These are phyloP conservation scores for Tricholoma flavovirens DNA, from an alignment of 768 basidiomycete genomes.

Conservation along the genomic window DNA sequence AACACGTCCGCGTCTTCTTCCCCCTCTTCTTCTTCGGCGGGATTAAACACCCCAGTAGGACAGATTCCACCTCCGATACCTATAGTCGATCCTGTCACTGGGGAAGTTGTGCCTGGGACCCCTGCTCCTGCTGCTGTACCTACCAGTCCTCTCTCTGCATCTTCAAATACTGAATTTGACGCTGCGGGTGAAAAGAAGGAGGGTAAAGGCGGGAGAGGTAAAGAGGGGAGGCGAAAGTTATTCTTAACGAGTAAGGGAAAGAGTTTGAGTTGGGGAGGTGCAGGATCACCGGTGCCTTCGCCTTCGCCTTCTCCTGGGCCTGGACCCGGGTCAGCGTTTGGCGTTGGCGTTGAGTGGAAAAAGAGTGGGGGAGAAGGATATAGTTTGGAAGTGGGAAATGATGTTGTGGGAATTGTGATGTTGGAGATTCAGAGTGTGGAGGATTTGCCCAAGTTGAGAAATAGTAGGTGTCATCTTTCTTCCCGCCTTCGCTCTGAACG, in stretches of 20 bases:
- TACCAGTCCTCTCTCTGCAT: background rate
- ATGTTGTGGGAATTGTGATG: constrained; percentile 93
- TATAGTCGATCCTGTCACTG: constrained; percentile 2
- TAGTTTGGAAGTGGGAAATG: constrained; percentile 66
- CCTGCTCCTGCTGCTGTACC: constrained; percentile 5
- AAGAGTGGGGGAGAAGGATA: constrained; percentile 22
- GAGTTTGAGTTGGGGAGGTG: background rate
- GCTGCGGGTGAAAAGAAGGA: constrained; percentile 6
- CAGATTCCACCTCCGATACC: background rate
- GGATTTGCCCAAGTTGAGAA: constrained; percentile 81
- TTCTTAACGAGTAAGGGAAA: background rate
- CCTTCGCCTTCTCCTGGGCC: background rate
- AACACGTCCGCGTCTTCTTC: background rate
- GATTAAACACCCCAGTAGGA: background rate
- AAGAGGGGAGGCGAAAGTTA: background rate
- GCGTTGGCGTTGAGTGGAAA: constrained; percentile 6
- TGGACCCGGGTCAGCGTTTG: background rate
- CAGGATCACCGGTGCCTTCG: background rate
- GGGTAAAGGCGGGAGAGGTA: background rate
- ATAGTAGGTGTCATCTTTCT: constrained; percentile 52
- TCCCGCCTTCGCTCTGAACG: background rate
- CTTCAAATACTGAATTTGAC: background rate
- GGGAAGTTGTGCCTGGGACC: constrained; percentile 3
- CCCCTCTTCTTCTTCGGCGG: background rate
- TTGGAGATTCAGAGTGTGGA: constrained; percentile 81